Evolutionary conservation across 1,284 basidiomycete species (phyloP).

Genomic region (Trametes polyzona): DNA sequence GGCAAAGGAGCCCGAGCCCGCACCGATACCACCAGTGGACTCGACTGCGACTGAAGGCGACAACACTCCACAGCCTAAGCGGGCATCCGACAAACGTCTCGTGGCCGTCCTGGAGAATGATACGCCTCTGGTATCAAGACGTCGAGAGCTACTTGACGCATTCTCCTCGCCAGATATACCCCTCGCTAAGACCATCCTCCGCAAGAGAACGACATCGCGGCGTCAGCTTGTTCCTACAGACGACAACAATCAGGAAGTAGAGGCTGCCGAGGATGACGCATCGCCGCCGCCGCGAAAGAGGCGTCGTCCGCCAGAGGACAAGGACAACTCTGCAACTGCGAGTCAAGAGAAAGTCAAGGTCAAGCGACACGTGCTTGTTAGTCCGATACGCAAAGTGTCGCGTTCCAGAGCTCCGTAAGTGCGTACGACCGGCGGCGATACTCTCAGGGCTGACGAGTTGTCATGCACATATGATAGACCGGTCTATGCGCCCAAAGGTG

Average conservation of each 20-base stretch:
- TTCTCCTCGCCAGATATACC: background rate
- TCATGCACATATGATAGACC: too few relatives aligned
- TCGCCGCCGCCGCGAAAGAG: background rate
- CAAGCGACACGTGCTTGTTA: too few relatives aligned
- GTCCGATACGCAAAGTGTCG: background rate
- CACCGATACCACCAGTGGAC: too few relatives aligned
- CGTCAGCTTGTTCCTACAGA: background rate
- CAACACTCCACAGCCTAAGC: too few relatives aligned
- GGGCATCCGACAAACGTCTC: too few relatives aligned
- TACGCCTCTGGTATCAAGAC: background rate
- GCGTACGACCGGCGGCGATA: too few relatives aligned
- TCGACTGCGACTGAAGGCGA: too few relatives aligned
- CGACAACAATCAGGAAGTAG: background rate
- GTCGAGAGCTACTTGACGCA: background rate
- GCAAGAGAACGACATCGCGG: background rate
- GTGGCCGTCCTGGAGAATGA: too few relatives aligned
- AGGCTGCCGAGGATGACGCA: background rate
- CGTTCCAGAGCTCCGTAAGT: conserved; percentile 18
- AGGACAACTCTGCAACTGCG: background rate
- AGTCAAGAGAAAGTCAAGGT: background rate
- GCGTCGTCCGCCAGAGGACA: background rate
- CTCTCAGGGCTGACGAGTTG: too few relatives aligned
- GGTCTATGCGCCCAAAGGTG: conserved; percentile 15
- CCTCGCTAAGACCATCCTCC: background rate
- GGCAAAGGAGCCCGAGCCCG: too few relatives aligned